Evolutionary conservation across 1,139 yeast genomes (phyloP), one percentile per base, ranked within the genome.

Genomic region (Saccharomyces hybrid): DNA sequence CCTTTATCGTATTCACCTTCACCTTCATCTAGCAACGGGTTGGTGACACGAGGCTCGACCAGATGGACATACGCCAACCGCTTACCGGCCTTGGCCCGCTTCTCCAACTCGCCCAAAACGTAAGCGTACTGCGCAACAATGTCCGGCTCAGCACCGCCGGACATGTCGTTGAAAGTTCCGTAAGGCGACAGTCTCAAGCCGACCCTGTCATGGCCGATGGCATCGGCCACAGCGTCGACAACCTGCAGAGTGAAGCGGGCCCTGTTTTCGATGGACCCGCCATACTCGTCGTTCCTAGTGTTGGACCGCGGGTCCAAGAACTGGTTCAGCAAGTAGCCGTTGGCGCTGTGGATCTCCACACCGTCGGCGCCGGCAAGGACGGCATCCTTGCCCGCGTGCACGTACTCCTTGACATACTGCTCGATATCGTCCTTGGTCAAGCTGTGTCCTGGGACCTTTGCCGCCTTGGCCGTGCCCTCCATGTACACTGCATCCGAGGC

Each of bases 1-100:
- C 59, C 61, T 2, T 26, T 42, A 20, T 44, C 47, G 16, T 47
- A 47, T 7, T 55, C 57, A 1, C 53, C 27, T 26, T 51, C 51
- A 31, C 56, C 57, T 51, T 59, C 59, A 2, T 48, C 32, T 16
- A 51, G 16, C 2, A 49, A 51, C 6, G 63, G 27, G 59, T 68
- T 48, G 70, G 67, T 31, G 16, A 58, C 63, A 55, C 27, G 57
- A 25, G 76, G 73, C 59, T 81, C 85, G 48, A 80, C 75, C 44
- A 78, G 51, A 46, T 79, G 79, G 20, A 81, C 57, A 61, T 76
- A 81, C 1, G 84, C 83, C 26, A 78, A 57, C 32, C 68, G 60
- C 23, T 71, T 64, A 44, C 74, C 73, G 6, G 46, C 41, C 16
- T 62, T 66, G 4, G 71, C 69, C 52, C 70, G 58, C 41, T 55